Evolutionary conservation across 805 yeast species (phyloP), one percentile per base, ranked within the genome.

Genomic region (Wickerhamomyces mucosus): DNA sequence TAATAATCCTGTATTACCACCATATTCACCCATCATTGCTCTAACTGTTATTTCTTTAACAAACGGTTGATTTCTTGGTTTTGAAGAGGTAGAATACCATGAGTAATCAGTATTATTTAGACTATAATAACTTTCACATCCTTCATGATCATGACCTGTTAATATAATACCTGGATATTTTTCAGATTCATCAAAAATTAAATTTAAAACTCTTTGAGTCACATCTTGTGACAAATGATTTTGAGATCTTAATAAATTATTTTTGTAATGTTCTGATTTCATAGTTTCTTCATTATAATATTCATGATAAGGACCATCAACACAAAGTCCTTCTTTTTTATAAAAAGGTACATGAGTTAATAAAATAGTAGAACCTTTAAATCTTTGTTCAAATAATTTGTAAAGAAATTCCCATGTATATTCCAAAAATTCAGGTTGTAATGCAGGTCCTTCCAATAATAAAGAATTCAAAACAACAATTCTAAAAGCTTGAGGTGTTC

Each of bases 81-180:
- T 50, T 4, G 51, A 46, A 40, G 71, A 74, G 0, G 71, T 53
- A 0, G 86, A 81, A 6, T 54, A 63, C 94, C 94, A 81, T 13
- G 60, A 56, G 5, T 63, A 65, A 14, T 50, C 48, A 1, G 51
- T 50, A 7, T 40, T 38, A 30, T 67, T 52, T 36, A 48, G 63
- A 50, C 69, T 72, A 52, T 81, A 84, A 53, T 68, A 65, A 22
- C 76, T 70, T 43, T 75, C 78, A 51, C 98, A 92, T 2, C 98
- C 98, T 42, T 78, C 88, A 50, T 92, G 98, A 50, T 92, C 98
- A 56, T 92, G 98, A 1, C 98, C 98, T 0, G 95, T 83, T 26
- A 89, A 58, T 4, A 92, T 74, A 8, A 89, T 63, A 15, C 97
- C 97, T 14, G 79, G 75, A 40, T 72, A 70, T 7, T 63, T 56